These are phyloP conservation scores for Ormosia semicastrata DNA, from an alignment of 306 rosid genomes.

Conservation along the genomic window DNA sequence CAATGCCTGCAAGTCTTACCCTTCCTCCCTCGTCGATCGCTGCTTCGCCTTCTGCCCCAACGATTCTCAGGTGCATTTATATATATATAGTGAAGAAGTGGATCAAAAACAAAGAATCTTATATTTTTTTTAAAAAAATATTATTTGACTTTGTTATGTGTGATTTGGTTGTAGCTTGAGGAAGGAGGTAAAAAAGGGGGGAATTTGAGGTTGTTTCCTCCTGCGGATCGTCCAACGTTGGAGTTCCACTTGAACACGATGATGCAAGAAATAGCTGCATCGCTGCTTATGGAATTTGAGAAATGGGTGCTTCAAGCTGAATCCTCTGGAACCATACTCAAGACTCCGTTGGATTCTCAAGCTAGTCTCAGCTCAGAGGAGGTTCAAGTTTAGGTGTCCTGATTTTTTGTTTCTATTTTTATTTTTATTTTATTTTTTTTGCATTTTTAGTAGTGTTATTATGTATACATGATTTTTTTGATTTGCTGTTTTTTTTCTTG, in stretches of 20 bases:
- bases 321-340: conserved; percentile 92
- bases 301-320: conserved; percentile 98
- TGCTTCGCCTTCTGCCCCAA: conserved; percentile 90
- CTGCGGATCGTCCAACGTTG: conserved; percentile 77
- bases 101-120: not conserved
- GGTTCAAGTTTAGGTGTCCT: conserved; percentile 99
- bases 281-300: conserved; percentile 91
- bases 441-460: conserved; percentile 15
- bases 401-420: conserved; percentile 22
- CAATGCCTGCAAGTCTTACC: conserved; percentile 47
- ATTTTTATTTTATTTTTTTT: too few relatives aligned
- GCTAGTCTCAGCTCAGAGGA: conserved; percentile 99
- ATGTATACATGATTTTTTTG: not conserved
- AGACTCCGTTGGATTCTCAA: conserved; percentile 98
- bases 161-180: conserved; percentile 63
- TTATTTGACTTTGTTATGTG: not conserved
- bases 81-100: not conserved
- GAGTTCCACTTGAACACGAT: conserved; percentile 89
- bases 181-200: conserved; percentile 80
- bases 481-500: not conserved
- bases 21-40: conserved; percentile 78
- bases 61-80: conserved; percentile 68
- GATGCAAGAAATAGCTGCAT: conserved; percentile 98
- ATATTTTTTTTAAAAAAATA: not conserved
- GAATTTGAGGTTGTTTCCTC: conserved; percentile 87